Percentiles rank a stretch among this genome's conserved stretches.
Evolutionary conservation across 2,329 filamentous ascomycete genomes (phyloP).

Genomic region (Alternaria arborescens): DNA sequence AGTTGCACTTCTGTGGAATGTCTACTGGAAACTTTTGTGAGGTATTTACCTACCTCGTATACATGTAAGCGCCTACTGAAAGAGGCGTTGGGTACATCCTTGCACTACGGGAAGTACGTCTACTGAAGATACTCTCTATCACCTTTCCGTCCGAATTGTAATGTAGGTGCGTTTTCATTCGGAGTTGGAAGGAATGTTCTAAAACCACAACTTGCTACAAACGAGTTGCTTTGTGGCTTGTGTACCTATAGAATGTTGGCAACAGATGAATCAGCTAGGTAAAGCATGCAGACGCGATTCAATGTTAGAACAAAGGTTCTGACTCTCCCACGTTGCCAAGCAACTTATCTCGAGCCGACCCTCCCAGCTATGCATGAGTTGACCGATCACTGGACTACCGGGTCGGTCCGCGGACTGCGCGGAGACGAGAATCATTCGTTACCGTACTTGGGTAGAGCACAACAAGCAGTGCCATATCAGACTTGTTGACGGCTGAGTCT

Average conservation of each 20-base stretch:
- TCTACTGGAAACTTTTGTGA: neutral
- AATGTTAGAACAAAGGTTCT: neutral
- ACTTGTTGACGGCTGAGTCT: neutral
- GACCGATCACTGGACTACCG: neutral
- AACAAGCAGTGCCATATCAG: neutral
- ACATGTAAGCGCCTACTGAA: neutral
- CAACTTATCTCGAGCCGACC: neutral
- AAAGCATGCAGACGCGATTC: neutral
- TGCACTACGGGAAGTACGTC: too few species aligned
- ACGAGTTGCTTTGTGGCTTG: neutral
- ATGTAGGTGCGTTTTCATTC: neutral
- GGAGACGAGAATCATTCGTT: neutral
- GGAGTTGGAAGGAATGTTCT: neutral
- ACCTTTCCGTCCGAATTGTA: neutral
- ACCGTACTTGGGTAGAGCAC: neutral
- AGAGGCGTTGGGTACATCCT: neutral
- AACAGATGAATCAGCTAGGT: neutral
- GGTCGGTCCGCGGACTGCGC: neutral
- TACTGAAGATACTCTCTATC: neutral
- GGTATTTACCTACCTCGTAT: neutral
- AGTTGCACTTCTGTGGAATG: neutral
- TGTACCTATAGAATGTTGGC: neutral
- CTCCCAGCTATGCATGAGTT: neutral
- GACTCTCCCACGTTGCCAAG: neutral
- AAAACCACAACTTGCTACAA: neutral